Evolutionary conservation across 331 rosid species (phyloP), one percentile per base, ranked within the genome.

Genomic region (Acacia concinna): DNA sequence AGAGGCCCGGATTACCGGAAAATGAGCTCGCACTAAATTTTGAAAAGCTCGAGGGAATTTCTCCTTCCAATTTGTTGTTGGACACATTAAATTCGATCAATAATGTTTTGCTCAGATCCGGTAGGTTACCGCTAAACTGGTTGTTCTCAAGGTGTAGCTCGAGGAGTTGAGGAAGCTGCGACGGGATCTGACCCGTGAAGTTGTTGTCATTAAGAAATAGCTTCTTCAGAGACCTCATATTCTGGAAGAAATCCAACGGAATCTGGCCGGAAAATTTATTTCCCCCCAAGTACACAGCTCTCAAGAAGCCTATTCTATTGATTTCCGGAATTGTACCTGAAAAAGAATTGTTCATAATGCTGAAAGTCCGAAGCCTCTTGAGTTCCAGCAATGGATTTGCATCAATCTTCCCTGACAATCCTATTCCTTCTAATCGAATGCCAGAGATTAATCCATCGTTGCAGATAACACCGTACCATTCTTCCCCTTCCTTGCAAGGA

Each of bases 391-490:
- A 27, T 1, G 74, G 37, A 69, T 69, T 43, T 3, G 43, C 57
- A 43, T 69, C 74, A 34, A 69, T 69, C 37, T 69, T 69, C 56
- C 74, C 74, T 0, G 74, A 69, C 0, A 69, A 27, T 6, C 74
- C 57, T 21, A 69, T 69, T 15, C 74, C 57, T 41, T 69, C 74
- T 41, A 69, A 25, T 6, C 74, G 74, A 69, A 69, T 40, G 13
- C 74, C 74, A 7, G 35, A 23, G 23, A 69, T 31, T 7, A 14
- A 23, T 7, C 74, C 73, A 28, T 5, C 17, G 73, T 41, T 23
- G 54, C 73, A 68, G n/a, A 68, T 21, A 41, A 68, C 73, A 9
- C 73, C 73, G 1, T 40, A 49, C 73, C 73, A 68, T 41, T 40
- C 35, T 23, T 40, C 12, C 6, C 35, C 54, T 40, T 40, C 32